phyloP scores from a whole-genome alignment of 306 rosid genomes.

The Cicer cuneatum region DNA sequence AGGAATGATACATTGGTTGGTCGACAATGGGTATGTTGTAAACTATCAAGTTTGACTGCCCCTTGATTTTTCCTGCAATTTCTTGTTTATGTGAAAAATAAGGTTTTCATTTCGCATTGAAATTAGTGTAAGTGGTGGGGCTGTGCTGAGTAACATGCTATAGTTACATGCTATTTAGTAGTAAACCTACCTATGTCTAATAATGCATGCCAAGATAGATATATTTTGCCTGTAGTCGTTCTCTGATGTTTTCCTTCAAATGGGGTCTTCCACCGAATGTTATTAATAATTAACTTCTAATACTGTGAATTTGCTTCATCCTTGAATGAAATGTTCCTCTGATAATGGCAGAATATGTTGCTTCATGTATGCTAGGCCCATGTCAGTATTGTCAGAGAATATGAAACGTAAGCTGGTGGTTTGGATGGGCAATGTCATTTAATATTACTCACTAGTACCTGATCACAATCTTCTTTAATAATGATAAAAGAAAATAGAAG shows the following conservation, averaged over 20 bases:
- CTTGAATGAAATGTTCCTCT: slow-evolving; percentile 3
- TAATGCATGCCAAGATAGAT: slow-evolving; percentile 7
- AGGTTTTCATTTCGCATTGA: slow-evolving; percentile 26
- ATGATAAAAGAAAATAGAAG: neutral
- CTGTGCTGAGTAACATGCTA: slow-evolving; percentile 19
- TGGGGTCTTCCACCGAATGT: slow-evolving; percentile 6
- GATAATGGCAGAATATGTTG: neutral
- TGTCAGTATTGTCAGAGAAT: neutral
- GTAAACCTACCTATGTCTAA: slow-evolving; percentile 5
- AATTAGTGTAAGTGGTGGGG: slow-evolving; percentile 20
- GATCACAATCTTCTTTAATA: neutral
- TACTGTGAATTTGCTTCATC: slow-evolving; percentile 1
- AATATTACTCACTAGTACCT: neutral
- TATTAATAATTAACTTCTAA: neutral
- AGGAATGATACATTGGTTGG: slow-evolving; percentile 98
- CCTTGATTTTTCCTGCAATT: slow-evolving; percentile 26
- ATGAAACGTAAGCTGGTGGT: neutral
- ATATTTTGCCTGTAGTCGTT: slow-evolving; percentile 1
- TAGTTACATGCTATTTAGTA: slow-evolving; percentile 7
- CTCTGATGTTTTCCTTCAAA: slow-evolving; percentile 9
- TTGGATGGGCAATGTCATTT: neutral
- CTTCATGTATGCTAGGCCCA: neutral
- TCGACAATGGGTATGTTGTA: slow-evolving; percentile 76
- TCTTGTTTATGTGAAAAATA: slow-evolving; percentile 20
- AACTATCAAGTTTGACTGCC: slow-evolving; percentile 15